Evolutionary conservation across 495 filamentous ascomycete species (phyloP).

Genomic region (Xylaria curta): DNA sequence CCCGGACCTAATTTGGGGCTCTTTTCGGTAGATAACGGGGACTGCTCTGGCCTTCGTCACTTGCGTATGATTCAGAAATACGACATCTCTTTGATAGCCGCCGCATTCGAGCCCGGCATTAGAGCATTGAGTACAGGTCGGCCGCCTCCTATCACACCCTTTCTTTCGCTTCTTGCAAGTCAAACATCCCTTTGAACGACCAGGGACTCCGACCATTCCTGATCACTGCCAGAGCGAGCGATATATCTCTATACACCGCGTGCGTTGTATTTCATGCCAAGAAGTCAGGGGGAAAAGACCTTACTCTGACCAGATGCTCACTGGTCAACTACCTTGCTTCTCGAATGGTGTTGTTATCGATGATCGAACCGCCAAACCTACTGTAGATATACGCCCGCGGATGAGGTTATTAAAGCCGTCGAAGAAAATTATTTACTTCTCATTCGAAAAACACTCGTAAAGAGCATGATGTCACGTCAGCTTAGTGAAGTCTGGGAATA

Average conservation of each 20-base stretch:
- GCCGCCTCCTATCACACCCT: conserved; percentile 22
- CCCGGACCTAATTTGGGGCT: neutral
- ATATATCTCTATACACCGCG: neutral
- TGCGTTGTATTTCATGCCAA: neutral
- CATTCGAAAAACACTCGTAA: neutral
- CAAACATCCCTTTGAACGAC: conserved; percentile 30
- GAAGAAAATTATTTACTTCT: neutral
- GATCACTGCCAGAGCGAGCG: neutral
- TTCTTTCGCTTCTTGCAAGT: conserved; percentile 31
- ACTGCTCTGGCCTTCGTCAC: conserved; percentile 10
- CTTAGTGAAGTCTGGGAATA: neutral
- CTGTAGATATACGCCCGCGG: too few relatives aligned
- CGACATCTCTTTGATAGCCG: conserved; percentile 25
- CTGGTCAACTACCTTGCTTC: neutral
- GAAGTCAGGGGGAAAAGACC: too few relatives aligned
- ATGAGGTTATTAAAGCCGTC: too few relatives aligned
- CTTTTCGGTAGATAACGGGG: conserved; percentile 21
- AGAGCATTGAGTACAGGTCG: conserved; percentile 23
- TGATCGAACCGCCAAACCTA: neutral
- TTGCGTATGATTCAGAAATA: conserved; percentile 28
- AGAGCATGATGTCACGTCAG: neutral
- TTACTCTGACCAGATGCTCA: neutral
- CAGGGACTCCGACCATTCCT: conserved; percentile 31
- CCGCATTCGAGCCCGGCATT: conserved; percentile 22
- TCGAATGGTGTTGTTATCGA: neutral